phyloP scores from a whole-genome alignment of 306 rosid genomes.

The Parietaria judaica region DNA sequence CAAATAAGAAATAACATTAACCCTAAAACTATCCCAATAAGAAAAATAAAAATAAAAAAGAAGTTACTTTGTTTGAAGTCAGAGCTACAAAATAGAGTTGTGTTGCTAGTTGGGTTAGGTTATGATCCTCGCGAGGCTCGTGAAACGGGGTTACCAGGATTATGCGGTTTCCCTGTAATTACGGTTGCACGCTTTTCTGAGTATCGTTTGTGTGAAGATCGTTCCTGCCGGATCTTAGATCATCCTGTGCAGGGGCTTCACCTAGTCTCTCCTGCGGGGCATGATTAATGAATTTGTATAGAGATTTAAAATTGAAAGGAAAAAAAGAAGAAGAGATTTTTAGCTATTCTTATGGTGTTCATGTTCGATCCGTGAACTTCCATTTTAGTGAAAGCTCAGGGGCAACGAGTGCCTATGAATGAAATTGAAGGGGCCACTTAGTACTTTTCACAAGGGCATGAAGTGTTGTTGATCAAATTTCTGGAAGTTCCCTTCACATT shows the following conservation, averaged over 20 bases:
- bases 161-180: slow-evolving; percentile 43
- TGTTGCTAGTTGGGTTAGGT: slow-evolving; percentile 69
- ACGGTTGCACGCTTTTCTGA: slow-evolving; percentile 46
- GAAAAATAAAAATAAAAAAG: slow-evolving; percentile 1
- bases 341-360: too few species aligned
- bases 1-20: slow-evolving; percentile 27
- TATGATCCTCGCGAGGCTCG: slow-evolving; percentile 37
- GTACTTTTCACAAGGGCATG: too few species aligned
- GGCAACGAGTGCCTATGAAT: too few species aligned
- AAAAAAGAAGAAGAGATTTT: too few species aligned
- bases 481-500: too few species aligned
- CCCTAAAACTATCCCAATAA: slow-evolving; percentile 36
- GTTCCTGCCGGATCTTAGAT: slow-evolving; percentile 40
- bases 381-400: too few species aligned
- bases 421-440: too few species aligned
- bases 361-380: too few species aligned
- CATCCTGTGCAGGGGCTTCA: slow-evolving; percentile 56
- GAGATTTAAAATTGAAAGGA: not conserved
- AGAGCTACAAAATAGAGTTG: slow-evolving; percentile 42
- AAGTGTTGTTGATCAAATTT: too few species aligned
- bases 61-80: slow-evolving; percentile 13
- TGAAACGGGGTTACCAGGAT: slow-evolving; percentile 29
- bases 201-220: slow-evolving; percentile 40
- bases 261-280: slow-evolving; percentile 71
- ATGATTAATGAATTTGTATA: not conserved